Conservation (phyloP, 371 early-diverging fungal species). For the Lichtheimia ramosa region DNA sequence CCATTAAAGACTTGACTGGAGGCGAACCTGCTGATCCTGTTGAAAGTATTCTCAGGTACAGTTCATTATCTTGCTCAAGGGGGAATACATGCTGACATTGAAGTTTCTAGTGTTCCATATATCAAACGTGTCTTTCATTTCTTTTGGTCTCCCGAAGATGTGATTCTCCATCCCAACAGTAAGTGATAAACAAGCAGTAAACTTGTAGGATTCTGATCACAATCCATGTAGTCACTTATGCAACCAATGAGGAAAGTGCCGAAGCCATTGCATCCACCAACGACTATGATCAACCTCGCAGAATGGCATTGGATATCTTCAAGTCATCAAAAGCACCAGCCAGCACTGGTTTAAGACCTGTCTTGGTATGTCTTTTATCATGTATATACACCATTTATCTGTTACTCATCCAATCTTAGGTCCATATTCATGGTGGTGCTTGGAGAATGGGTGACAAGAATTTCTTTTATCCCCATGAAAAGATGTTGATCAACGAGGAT, state of each 20-base stretch:
- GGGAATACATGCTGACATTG: not conserved
- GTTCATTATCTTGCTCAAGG: not conserved
- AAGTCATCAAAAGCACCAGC: conserved; percentile 21
- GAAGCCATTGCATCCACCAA: conserved; percentile 30
- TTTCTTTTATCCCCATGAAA: conserved; percentile 42
- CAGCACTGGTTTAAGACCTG: conserved; percentile 33
- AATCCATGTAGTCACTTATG: conserved; percentile 49
- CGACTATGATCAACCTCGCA: conserved; percentile 27
- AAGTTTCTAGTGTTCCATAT: conserved; percentile 5
- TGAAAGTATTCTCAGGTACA: conserved; percentile 19
- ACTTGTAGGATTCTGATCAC: not conserved
- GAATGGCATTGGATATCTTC: conserved; percentile 49
- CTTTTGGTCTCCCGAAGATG: conserved; percentile 37
- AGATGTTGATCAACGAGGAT: conserved; percentile 32
- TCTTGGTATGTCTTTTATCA: conserved; percentile 34
- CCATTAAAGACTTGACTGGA: conserved; percentile 15
- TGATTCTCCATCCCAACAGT: conserved; percentile 53
- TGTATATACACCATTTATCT: not conserved
- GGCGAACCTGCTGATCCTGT: conserved; percentile 15
- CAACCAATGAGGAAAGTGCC: conserved; percentile 48
- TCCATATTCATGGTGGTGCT: conserved; percentile 71
- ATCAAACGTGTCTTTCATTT: conserved; percentile 42
- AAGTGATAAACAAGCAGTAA: not conserved
- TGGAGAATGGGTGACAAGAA: conserved; percentile 60
- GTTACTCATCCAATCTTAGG: conserved; percentile 18